These are phyloP conservation scores for Magnaporthiopsis incrustans DNA, from an alignment of 2,329 filamentous ascomycete genomes.

Conservation along the genomic window DNA sequence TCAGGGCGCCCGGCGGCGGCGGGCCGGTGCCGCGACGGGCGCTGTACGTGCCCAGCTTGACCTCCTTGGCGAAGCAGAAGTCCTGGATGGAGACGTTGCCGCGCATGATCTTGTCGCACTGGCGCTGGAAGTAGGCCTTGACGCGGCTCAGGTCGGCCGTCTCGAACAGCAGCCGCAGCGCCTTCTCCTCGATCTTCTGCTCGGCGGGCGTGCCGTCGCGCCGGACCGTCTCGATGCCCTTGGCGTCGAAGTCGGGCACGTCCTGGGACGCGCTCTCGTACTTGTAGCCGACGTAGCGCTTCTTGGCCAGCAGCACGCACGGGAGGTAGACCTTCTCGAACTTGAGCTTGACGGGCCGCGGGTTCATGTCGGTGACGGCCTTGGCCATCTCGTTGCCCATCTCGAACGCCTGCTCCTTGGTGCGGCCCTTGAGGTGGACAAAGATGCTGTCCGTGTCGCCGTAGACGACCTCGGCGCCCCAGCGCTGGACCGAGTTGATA, in stretches of 20 bases:
- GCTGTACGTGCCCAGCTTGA: constrained; percentile 82
- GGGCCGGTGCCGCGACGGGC: constrained; percentile 53
- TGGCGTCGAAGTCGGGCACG: constrained; percentile 89
- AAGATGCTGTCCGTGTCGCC: constrained; percentile 97
- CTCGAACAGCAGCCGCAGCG: constrained; percentile 80
- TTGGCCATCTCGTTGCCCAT: constrained; percentile 90
- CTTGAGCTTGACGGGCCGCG: constrained; percentile 86
- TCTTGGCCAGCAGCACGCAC: constrained; percentile 89
- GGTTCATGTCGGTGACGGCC: constrained; percentile 82
- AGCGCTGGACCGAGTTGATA: constrained; percentile 79
- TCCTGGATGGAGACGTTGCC: constrained; percentile 86
- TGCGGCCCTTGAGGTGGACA: constrained; percentile 79
- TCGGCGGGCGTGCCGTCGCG: constrained; percentile 91
- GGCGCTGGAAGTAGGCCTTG: constrained; percentile 80
- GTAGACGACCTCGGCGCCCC: constrained; percentile 96
- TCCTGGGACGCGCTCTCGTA: constrained; percentile 72
- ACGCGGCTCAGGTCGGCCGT: constrained; percentile 83
- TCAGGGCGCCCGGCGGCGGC: constrained; percentile 78
- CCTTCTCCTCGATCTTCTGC: constrained; percentile 93
- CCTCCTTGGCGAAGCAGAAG: constrained; percentile 91
- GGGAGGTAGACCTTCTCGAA: constrained; percentile 99
- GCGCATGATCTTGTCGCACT: constrained; percentile 88
- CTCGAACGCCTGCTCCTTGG: constrained; percentile 78
- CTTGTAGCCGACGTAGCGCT: constrained; percentile 96
- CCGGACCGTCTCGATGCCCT: constrained; percentile 95